Base-by-base conservation (phyloP, 805 yeast genomes). In the Candida pseudoglaebosa region DNA sequence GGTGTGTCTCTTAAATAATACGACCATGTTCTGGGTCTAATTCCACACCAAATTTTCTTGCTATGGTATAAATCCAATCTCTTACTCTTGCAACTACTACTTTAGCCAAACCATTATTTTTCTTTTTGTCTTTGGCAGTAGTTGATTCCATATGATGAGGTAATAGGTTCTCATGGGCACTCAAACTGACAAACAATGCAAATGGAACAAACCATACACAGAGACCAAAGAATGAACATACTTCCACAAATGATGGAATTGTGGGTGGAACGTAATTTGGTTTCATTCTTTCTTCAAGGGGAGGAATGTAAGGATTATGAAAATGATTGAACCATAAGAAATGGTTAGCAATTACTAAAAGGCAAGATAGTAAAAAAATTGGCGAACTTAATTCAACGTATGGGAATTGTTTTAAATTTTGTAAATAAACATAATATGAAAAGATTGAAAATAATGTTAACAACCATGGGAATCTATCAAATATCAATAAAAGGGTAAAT, bases 181-280 rank as follows among this genome's bases (percentile, higher is more conserved):
- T 85, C 42, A 93, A 69, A 21, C 95, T 83, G 13, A 93, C 91
- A 60, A 93, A 91, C 41, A 93, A 70, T 3, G 96, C 82, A 59
- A 93, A 88, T 24, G 99, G 99, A 20, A 93, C 77, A 42, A 91
- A 73, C 99, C 99, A 93, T 14, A 93, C 81, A 51, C 93, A 82
- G 30, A 93, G 63, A 1, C 96, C 99, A 56, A 93, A 90, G 59
- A 93, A 93, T 3, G 96, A 84, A n/a, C 96, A 86, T 3, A 93
- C 86, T 56, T 93, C 96, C 1, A 89, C 71, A 54, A 91, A 91
- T 9, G 84, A 71, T 2, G 95, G 95, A 38, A 86, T 75, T 33
- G 77, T 75, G 10, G 84, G 84, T 34, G 85, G 77, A 16, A 62
- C 62, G 52, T 80, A 82, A 35, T 71, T 71, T 35, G 85, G 73